phyloP scores from a whole-genome alignment of 169 alveolate genomes.

The Cryptosporidium felis region DNA sequence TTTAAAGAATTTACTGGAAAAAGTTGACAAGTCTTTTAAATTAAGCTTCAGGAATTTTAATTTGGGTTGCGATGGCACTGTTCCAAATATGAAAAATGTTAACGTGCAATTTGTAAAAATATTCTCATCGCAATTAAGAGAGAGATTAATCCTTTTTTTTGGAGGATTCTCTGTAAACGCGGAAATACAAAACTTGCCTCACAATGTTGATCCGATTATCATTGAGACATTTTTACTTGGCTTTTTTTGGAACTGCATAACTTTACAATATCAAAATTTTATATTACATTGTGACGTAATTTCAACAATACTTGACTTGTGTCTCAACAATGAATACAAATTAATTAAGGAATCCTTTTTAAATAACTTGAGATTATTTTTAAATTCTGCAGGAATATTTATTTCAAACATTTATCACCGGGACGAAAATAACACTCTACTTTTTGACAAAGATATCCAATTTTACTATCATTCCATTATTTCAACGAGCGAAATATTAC shows the following conservation, averaged over 20 bases:
- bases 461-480: constrained; percentile 17
- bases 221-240: not conserved
- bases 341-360: constrained; percentile 12
- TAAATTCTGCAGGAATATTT: constrained; percentile 37
- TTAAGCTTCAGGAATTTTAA: not conserved
- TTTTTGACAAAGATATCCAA: not conserved
- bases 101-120: constrained; percentile 7
- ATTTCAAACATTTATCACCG: constrained; percentile 7
- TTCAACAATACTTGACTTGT: not conserved
- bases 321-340: not conserved
- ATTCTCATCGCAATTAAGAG: constrained; percentile 15
- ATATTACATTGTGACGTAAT: not conserved
- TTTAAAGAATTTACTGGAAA: not conserved
- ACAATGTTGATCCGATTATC: not conserved
- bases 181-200: not conserved
- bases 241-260: constrained; percentile 57
- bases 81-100: not conserved
- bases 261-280: constrained; percentile 42
- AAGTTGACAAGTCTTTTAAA: not conserved
- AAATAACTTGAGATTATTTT: constrained; percentile 10
- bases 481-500: constrained; percentile 54
- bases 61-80: not conserved
- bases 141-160: constrained; percentile 13
- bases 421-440: not conserved
- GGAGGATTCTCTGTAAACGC: not conserved